These are phyloP conservation scores for Leccinum variabile DNA, from an alignment of 1,284 basidiomycete genomes.

Conservation along the genomic window DNA sequence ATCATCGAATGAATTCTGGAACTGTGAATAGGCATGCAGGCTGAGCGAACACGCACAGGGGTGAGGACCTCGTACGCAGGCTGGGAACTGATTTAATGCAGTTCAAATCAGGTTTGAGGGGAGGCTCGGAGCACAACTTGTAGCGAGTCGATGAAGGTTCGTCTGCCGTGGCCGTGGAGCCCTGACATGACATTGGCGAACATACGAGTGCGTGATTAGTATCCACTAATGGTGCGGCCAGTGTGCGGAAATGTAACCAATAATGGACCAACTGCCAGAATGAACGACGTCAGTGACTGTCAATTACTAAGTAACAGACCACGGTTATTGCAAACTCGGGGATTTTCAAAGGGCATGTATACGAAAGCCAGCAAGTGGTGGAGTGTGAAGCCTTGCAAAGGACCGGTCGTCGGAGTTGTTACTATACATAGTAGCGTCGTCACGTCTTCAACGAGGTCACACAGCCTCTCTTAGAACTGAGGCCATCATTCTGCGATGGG, in stretches of 20 bases:
- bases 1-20: background rate
- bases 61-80: background rate
- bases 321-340: background rate
- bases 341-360: background rate
- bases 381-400: background rate
- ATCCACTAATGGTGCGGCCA: background rate
- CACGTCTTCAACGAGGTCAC: no score
- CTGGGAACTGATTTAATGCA: background rate
- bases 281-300: background rate
- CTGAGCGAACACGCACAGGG: background rate
- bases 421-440: no score
- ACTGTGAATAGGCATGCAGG: background rate
- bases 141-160: background rate
- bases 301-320: background rate
- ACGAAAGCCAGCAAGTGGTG: background rate
- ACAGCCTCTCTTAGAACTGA: no score
- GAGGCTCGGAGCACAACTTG: background rate
- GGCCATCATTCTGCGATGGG: no score
- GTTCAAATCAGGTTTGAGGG: background rate
- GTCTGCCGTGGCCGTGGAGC: background rate
- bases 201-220: background rate
- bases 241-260: background rate
- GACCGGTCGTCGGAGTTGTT: no score
- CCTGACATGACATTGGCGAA: background rate
- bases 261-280: background rate